Base-by-base conservation (phyloP, 2,329 filamentous ascomycete species). In the Periconia sp. region DNA sequence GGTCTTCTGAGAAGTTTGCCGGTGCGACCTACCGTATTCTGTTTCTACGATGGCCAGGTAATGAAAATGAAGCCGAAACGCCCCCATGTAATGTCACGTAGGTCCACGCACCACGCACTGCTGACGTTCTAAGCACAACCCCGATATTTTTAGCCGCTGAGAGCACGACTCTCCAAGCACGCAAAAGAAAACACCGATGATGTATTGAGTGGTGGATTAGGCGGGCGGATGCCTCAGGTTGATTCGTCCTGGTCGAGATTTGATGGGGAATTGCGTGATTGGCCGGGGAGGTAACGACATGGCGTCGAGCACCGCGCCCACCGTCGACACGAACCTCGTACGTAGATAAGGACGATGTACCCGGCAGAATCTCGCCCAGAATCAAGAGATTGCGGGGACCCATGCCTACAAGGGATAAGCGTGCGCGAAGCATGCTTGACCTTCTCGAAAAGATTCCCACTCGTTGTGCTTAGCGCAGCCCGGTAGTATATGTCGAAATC, bases 211-310 rank as follows among this genome's bases (percentile, higher is more conserved):
- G 24, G 10, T 25, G 39, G 30, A 30, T n/a, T 22, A 23, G 11
- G n/a, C 19, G 13, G n/a, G 28, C 8, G 36, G 28, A 40, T 39
- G 36, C 35, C 25, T 37, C 28, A 41, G 46, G 48, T 17, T 63
- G 54, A 60, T 63, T 62, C 51, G 62, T 42, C 38, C 48, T 49
- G 17, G 15, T 32, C 13, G 17, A 26, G n/a, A n/a, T n/a, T 54
- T 47, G 40, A 52, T 51, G 40, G 43, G 47, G 35, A 28, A 66
- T 68, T 59, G 63, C 65, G 65, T 65, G 56, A 68, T 66, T 62
- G 58, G 61, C 56, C 43, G 43, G 54, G 56, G 33, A 37, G 19
- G 38, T 59, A 48, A 56, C 63, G 54, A 65, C 63, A 65, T 62
- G 25, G 35, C 48, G 29, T 32, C 43, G 43, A 50, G 44, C 40